Evolutionary conservation across 768 basidiomycete species (phyloP).

Genomic region (Lentinula boryana): DNA sequence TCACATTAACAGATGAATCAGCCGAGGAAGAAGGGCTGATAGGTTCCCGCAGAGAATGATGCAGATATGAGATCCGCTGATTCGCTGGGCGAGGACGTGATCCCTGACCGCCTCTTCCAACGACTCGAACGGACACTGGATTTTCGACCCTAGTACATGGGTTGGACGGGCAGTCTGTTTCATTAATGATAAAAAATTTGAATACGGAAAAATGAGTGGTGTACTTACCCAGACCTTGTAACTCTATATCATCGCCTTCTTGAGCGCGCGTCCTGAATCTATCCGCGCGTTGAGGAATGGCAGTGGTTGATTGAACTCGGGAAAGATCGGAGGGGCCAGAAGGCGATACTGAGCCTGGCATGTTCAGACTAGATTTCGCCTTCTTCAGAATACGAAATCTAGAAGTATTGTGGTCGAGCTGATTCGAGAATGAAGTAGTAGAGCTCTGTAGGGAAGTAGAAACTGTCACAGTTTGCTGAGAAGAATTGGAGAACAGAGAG

Average conservation of each 20-base stretch:
- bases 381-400: not conserved
- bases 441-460: not conserved
- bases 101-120: slow-evolving; percentile 3
- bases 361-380: not conserved
- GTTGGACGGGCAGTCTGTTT: not conserved
- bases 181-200: not conserved
- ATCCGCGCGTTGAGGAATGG: not conserved
- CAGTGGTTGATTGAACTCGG: not conserved
- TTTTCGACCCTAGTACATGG: not conserved
- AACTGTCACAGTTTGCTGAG: not conserved
- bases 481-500: not conserved
- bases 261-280: not conserved
- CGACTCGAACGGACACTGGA: not conserved
- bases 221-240: not conserved
- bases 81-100: slow-evolving; percentile 2
- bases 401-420: not conserved
- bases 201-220: not conserved
- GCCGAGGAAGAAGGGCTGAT: not conserved
- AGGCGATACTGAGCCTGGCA: not conserved
- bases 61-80: not conserved
- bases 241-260: not conserved
- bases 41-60: not conserved
- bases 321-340: not conserved
- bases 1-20: not conserved
- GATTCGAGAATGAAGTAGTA: not conserved